Base-by-base conservation (phyloP, 2,329 filamentous ascomycete species). In the Colletotrichum noveboracense region DNA sequence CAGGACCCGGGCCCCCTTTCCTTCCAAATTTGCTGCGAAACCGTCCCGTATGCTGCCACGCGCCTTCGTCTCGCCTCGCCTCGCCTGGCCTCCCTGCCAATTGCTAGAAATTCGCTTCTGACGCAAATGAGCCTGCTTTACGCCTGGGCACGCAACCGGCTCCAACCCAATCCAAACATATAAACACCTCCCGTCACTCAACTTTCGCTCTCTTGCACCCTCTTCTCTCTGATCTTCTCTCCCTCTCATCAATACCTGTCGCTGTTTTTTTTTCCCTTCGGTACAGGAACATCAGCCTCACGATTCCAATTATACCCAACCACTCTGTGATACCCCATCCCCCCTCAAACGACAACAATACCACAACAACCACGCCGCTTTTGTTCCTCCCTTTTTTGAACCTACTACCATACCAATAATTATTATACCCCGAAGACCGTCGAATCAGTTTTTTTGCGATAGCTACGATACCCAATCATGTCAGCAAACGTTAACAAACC, bases 401-500 rank as follows among this genome's bases (percentile, higher is more conserved):
- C 55, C 38, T 61, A 61, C 12, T 7, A 61, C 26, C 66, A 26
- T 30, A 72, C 24, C 68, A 34, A 67, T 71, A 67, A 75, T 71
- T 26, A 14, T 60, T 36, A 9, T 52, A 61, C 61, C 7, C 55
- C n/a, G 5, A 32, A 21, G 24, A 7, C 10, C 28, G 6, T 21
- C 18, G 21, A 14, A 55, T 7, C 30, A 65, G 18, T 28, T 14
- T 65, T 65, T 48, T 55, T 66, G 48, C 65, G 48, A 71, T 66
- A 71, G 36, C 12, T 34, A 18, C 64, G 48, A 68, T 72, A 75
- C 16, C 70, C 36, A 58, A 76, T 62, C 80, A 86, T 86, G 85
- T 78, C 85, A 67, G 80, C 79, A 78, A 85, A 85, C 78, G 94
- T 96, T 82, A 96, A 97, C 85, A 91, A 90, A 80, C 95, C 95